Evolutionary conservation across 2,329 filamentous ascomycete genomes (phyloP).

Genomic region (Neofusicoccum umdonicola): DNA sequence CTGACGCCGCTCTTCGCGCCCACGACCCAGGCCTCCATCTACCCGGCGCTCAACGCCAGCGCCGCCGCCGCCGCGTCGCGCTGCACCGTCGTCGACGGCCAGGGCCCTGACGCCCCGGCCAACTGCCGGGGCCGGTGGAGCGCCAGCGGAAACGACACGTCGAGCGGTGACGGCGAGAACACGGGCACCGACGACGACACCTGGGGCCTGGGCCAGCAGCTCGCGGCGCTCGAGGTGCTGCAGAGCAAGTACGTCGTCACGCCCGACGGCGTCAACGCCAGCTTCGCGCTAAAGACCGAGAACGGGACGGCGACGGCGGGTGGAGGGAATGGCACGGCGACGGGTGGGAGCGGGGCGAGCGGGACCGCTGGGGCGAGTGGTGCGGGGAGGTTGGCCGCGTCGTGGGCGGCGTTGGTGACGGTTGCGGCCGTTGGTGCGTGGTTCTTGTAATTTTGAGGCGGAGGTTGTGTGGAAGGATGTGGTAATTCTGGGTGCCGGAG

Average conservation of each 20-base stretch:
- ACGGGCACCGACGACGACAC: slow-evolving; percentile 44
- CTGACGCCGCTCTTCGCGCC: slow-evolving; percentile 46
- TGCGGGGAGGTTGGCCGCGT: background rate
- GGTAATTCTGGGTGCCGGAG: too few species aligned
- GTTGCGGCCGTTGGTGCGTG: background rate
- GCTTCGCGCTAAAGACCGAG: background rate
- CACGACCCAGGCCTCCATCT: slow-evolving; percentile 38
- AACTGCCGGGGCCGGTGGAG: slow-evolving; percentile 45
- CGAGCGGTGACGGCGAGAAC: slow-evolving; percentile 42
- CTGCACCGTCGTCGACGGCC: slow-evolving; percentile 35
- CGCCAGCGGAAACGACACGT: slow-evolving; percentile 39
- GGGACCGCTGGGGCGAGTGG: background rate
- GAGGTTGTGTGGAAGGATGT: background rate
- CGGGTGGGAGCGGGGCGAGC: background rate
- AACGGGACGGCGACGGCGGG: background rate
- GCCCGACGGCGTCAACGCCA: background rate
- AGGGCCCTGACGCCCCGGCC: slow-evolving; percentile 40
- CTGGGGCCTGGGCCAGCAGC: slow-evolving; percentile 57
- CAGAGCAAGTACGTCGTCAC: slow-evolving; percentile 32
- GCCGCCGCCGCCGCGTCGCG: slow-evolving; percentile 40
- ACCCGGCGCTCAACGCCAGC: slow-evolving; percentile 39
- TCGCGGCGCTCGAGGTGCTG: slow-evolving; percentile 57
- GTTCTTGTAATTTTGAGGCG: too few species aligned
- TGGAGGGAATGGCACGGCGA: background rate
- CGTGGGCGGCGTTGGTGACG: background rate